Evolutionary conservation across 1,284 basidiomycete genomes (phyloP), one percentile per base, ranked within the genome.

Genomic region (Malassezia brasiliensis): DNA sequence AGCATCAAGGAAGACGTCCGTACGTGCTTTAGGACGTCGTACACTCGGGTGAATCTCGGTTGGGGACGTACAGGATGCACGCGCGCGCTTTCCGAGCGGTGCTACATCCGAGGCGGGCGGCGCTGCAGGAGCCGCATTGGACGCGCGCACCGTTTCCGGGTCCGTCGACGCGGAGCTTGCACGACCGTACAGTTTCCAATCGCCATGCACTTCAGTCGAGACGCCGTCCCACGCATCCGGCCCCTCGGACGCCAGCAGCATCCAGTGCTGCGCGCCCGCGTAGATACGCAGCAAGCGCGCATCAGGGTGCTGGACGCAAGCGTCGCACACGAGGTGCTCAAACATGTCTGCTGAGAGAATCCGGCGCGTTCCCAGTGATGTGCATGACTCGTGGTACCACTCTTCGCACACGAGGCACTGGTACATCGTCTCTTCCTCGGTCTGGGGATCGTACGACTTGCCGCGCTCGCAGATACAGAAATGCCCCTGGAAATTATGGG

Each of bases 331-430:
- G 50, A 73, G 57, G 22, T 60, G 52, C 42, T 72, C 72, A 44
- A 74, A 73, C 2, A 55, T 53, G 20, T 67, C 62, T 30, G 65
- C 64, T 15, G 67, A 59, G 28, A 71, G 61, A 28, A 68, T 50
- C 1, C 1, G 45, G 3, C 19, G 30, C 20, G 30, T 61, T 37
- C 42, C 61, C 53, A 68, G 61, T 32, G 56, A 64, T 30, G 65
- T 73, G 44, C 72, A 77, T 36, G 64, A 66, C 53, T 75, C 69
- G 59, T 77, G 77, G 2, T 72, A 60, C 77, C 77, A 77, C 47
- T 77, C 76, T 56, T 77, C 75, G 63, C 77, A 77, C 6, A 69
- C 65, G 20, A 77, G 55, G 47, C 76, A 76, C 51, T 77, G 76
- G 52, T 69, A 74, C 75, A 76, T 76, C 47, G 67, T 69, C 60